Conservation (phyloP, 1,139 yeast genomes). For the Protomyces pachydermus region DNA sequence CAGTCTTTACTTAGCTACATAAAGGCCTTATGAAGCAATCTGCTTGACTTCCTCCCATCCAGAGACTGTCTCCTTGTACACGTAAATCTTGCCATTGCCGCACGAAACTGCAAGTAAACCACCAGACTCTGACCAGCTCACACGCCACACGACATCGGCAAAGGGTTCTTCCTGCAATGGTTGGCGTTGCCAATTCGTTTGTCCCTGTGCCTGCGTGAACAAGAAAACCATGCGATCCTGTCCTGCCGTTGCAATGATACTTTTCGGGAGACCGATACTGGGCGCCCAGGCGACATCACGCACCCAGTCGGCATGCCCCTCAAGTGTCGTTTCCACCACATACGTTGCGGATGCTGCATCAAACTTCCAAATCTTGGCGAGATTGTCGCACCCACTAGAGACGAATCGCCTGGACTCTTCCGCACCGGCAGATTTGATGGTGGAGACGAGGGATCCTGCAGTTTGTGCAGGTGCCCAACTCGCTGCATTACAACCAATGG, state of each 20-base stretch:
- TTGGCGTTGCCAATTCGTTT: conserved; percentile 70
- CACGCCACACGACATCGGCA: conserved; percentile 98
- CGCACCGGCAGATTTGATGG: conserved; percentile 40
- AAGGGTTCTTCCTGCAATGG: conserved; percentile 71
- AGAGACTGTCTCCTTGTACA: conserved; percentile 91
- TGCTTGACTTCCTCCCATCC: conserved; percentile 98
- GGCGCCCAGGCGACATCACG: conserved; percentile 99
- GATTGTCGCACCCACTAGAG: conserved; percentile 92
- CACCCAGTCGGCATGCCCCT: conserved; percentile 97
- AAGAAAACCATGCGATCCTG: conserved; percentile 92
- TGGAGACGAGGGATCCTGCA: conserved; percentile 40
- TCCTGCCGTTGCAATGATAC: conserved; percentile 95
- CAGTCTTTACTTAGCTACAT: neutral
- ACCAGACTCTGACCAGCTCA: conserved; percentile 95
- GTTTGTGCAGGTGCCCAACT: conserved; percentile 84
- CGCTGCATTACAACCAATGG: conserved; percentile 89
- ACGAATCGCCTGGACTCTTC: conserved; percentile 62
- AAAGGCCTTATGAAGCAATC: conserved; percentile 59
- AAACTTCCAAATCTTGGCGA: conserved; percentile 82
- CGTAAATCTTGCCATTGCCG: conserved; percentile 89
- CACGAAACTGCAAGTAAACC: conserved; percentile 93
- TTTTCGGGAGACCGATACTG: conserved; percentile 64
- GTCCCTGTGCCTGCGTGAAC: conserved; percentile 74
- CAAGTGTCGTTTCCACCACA: conserved; percentile 66
- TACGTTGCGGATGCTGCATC: conserved; percentile 51